A percentile compares a stretch with the other conserved stretches of the same genome.
Conservation (phyloP, 306 rosid genomes). For the Boehmeria nivea region DNA sequence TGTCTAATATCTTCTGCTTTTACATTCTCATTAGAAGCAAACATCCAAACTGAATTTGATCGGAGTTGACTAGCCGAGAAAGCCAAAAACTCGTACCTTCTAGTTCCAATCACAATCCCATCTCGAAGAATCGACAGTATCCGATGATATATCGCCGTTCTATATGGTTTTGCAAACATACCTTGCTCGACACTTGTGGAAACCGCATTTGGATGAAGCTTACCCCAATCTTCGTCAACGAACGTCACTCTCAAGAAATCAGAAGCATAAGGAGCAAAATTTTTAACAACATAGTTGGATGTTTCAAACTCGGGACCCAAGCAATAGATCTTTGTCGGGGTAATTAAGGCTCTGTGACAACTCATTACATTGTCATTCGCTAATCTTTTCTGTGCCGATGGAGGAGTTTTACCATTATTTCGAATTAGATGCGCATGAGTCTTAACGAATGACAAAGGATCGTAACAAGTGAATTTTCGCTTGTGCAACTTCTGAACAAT, state of each 20-base stretch:
- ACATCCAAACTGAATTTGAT: slow-evolving; percentile 87
- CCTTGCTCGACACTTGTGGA: slow-evolving; percentile 49
- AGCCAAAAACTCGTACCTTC: slow-evolving; percentile 83
- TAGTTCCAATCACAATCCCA: slow-evolving; percentile 76
- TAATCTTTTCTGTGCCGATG: slow-evolving; percentile 37
- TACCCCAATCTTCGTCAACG: slow-evolving; percentile 92
- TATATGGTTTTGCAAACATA: slow-evolving; percentile 52
- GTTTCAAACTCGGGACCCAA: slow-evolving; percentile 93
- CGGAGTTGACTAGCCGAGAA: slow-evolving; percentile 97
- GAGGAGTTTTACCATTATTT: slow-evolving; percentile 24
- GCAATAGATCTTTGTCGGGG: slow-evolving; percentile 80
- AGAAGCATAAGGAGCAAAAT: slow-evolving; percentile 62
- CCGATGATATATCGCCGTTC: slow-evolving; percentile 60
- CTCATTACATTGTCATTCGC: slow-evolving; percentile 65
- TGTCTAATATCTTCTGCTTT: slow-evolving; percentile 80
- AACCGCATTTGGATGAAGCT: slow-evolving; percentile 65
- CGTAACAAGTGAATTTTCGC: slow-evolving; percentile 57
- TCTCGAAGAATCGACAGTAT: slow-evolving; percentile 67
- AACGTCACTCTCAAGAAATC: slow-evolving; percentile 85
- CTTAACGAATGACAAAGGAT: slow-evolving; percentile 52
- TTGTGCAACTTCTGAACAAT: slow-evolving; percentile 71
- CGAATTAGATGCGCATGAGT: slow-evolving; percentile 41
- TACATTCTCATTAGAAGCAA: slow-evolving; percentile 77
- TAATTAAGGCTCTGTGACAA: slow-evolving; percentile 79
- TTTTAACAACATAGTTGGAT: slow-evolving; percentile 81